Base-by-base conservation (phyloP, 2,329 filamentous ascomycete species). In the Diplodia corticola region DNA sequence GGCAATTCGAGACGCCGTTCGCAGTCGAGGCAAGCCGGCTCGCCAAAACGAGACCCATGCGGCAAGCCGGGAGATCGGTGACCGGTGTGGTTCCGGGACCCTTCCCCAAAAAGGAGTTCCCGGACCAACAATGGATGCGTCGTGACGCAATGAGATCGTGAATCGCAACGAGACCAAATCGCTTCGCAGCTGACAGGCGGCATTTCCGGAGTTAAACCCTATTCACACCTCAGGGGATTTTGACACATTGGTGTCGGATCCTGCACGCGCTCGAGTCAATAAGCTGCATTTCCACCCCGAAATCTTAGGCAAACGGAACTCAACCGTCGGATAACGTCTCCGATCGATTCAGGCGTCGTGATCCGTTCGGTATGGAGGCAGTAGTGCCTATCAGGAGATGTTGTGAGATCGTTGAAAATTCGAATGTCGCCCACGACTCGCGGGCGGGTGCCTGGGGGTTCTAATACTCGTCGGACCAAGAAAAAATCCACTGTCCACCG, bases 151-250 rank as follows among this genome's bases (percentile, higher is more conserved):
- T 22, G n/a, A n/a, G 13, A 13, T 20, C n/a, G 40, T 22, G 44
- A 35, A 28, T 61, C 26, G 55, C 13, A 30, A 22, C 22, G 12
- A 24, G 24, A 46, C 12, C 55, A 40, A 33, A 60, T 60, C 54
- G 26, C 10, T 26, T 26, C 20, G 24, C 3, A 13, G 55, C 24
- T 22, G 26, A n/a, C 24, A 17, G 5, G 44, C 26, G 17, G 57
- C 9, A 61, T 35, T n/a, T 49, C 63, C 63, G 63, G 63, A 57
- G 63, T 65, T 49, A 49, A 57, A 65, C 63, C 63, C 63, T 65
- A 65, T 49, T 57, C 22, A 13, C 51, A 64, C 61, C 50, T 54
- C 49, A 64, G 46, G 28, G 50, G 33, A 26, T 24, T 30, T n/a
- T 60, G 55, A 60, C 30, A 61, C 40, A 30, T 12, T 49, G 12